Base-by-base conservation (phyloP, 805 yeast genomes). In the Priceomyces medius region DNA sequence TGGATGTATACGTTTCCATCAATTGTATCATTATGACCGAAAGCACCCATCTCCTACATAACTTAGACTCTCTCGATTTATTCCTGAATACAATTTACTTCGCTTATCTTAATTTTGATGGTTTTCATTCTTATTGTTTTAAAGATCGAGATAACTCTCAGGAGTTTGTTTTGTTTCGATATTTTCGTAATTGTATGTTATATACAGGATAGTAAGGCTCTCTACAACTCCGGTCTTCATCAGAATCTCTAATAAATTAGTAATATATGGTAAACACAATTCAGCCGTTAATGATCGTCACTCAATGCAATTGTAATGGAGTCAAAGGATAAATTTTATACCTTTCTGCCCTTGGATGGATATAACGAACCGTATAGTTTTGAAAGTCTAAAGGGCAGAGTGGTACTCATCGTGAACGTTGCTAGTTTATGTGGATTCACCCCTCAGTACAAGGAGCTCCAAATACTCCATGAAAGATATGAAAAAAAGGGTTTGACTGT, bases 391-490 rank as follows among this genome's bases (percentile, higher is more conserved):
- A 74, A 83, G 60, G 95, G 91, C 31, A 85, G 88, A 62, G 95
- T 83, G 33, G 90, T 89, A 13, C 62, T 88, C 33, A 72, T 89
- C 42, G 95, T 89, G 45, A 88, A 88, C 62, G 91, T 88, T 27
- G 97, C 97, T 13, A 83, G 93, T 56, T 83, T 87, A 65, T 87
- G 95, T 49, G 71, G 72, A 4, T 81, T 80, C 64, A 81, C 93
- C 3, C 81, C 85, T 42, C 96, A 88, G 61, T 85, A 84, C 60
- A 66, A 71, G 40, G 91, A 82, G 39, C 66, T 89, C 26, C 90
- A 89, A 64, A 66, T 61, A 31, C 64, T 89, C 10, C 81, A 87
- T 66, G 66, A 80, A 46, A 79, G 80, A 57, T 85, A 83, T 65
- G 65, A 74, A 40, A 78, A 74, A 37, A 56, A 75, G 47, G 95